Conservation (phyloP, 108 stramenopile genomes). For the Cyclotella cryptica region DNA sequence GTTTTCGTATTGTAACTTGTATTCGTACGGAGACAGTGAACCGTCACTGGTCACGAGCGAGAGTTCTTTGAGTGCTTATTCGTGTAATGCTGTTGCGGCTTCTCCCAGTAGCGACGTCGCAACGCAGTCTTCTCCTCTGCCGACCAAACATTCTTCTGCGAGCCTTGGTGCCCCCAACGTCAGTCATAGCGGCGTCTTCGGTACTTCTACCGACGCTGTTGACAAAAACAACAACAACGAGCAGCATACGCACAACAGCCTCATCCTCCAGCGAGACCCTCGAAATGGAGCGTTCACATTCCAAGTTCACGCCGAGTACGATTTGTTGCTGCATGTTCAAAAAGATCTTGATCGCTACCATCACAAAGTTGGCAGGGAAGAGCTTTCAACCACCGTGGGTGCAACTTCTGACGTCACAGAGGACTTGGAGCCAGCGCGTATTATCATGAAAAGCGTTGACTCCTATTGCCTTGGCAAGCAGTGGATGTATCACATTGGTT, state of each 20-base stretch:
- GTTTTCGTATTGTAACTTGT: constrained; percentile 28
- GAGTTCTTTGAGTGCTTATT: background rate
- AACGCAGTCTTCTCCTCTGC: background rate
- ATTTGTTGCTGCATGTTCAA: constrained; percentile 66
- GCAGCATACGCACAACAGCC: background rate
- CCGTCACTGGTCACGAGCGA: background rate
- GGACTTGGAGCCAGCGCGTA: background rate
- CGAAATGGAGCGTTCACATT: constrained; percentile 57
- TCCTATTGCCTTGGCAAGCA: constrained; percentile 76
- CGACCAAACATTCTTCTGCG: background rate
- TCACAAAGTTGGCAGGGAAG: background rate
- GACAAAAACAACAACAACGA: background rate
- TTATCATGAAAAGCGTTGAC: constrained; percentile 69
- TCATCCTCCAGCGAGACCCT: constrained; percentile 36
- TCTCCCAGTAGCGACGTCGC: background rate
- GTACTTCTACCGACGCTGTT: background rate
- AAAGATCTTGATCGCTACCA: constrained; percentile 40
- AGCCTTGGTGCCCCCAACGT: too few relatives aligned
- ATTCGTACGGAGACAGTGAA: constrained; percentile 7
- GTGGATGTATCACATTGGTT: constrained; percentile 95
- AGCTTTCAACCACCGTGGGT: background rate
- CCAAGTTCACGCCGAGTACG: constrained; percentile 48
- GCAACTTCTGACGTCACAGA: background rate
- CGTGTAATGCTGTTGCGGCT: background rate
- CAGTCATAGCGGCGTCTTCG: too few relatives aligned